These are phyloP conservation scores for Lipomyces yamanashiensis DNA, from an alignment of 805 yeast species.

Conservation along the genomic window DNA sequence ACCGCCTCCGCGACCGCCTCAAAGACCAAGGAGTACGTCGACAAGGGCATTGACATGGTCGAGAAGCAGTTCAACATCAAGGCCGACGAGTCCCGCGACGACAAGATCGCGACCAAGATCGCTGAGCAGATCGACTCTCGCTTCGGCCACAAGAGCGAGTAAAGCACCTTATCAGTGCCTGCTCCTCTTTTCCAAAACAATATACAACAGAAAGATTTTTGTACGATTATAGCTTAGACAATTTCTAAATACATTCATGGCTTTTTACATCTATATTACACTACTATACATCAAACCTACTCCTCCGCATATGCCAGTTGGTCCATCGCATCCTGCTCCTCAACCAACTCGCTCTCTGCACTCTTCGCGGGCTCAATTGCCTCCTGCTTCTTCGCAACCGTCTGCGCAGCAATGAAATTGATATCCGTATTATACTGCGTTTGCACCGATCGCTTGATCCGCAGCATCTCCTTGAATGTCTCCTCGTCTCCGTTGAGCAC, in stretches of 20 bases:
- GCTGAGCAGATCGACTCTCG: constrained; percentile 27
- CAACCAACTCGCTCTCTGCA: neutral
- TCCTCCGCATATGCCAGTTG: constrained; percentile 8
- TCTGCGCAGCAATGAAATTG: constrained; percentile 39
- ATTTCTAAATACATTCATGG: too few species aligned
- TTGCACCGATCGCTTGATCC: constrained; percentile 56
- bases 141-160: neutral
- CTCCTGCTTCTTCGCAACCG: constrained; percentile 24
- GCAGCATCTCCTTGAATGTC: constrained; percentile 73
- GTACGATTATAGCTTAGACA: too few species aligned
- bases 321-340: constrained; percentile 6
- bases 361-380: neutral
- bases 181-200: too few species aligned
- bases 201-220: too few species aligned
- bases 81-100: constrained; percentile 26
- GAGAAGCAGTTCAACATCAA: constrained; percentile 28
- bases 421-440: constrained; percentile 42
- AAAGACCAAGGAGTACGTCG: constrained; percentile 20
- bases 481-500: constrained; percentile 69
- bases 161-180: neutral
- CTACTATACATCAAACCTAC: neutral
- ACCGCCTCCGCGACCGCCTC: constrained; percentile 18
- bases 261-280: neutral
- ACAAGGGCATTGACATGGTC: constrained; percentile 26
- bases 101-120: constrained; percentile 23